These are phyloP conservation scores for Penicillium psychrofluorescens DNA, from an alignment of 495 filamentous ascomycete species.

Conservation along the genomic window DNA sequence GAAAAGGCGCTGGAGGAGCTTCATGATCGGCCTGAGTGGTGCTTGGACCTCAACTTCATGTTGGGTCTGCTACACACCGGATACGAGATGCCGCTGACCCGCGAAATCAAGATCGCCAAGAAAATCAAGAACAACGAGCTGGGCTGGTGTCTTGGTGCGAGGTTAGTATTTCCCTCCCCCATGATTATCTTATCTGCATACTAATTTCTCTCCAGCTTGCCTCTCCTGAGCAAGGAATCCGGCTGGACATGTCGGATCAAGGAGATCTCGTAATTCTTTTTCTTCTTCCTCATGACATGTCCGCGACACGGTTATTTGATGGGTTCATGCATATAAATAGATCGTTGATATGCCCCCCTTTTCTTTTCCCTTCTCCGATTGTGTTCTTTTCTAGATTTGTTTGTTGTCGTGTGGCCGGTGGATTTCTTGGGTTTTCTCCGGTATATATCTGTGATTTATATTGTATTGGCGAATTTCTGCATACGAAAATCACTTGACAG, in stretches of 20 bases:
- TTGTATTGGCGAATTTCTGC: background rate
- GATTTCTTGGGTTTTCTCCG: too few species aligned
- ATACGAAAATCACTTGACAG: background rate
- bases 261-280: conserved; percentile 43
- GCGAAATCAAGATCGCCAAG: conserved; percentile 96
- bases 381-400: conserved; percentile 14
- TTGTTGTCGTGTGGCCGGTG: conserved; percentile 1
- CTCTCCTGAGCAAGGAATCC: conserved; percentile 62
- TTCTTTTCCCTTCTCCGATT: conserved; percentile 4
- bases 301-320: conserved; percentile 14
- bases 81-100: conserved; percentile 94
- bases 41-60: conserved; percentile 95
- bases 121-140: conserved; percentile 96
- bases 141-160: conserved; percentile 96
- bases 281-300: conserved; percentile 20
- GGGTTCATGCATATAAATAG: conserved; percentile 29
- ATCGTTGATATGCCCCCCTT: conserved; percentile 7
- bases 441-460: background rate
- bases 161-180: conserved; percentile 44
- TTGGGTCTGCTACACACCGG: conserved; percentile 84
- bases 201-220: conserved; percentile 51
- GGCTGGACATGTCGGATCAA: conserved; percentile 72
- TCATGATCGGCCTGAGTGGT: conserved; percentile 73
- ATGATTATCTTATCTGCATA: conserved; percentile 3
- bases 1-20: conserved; percentile 68